Evolutionary conservation across 305 asterid genomes (phyloP).

Genomic region (Solanum hybrid): DNA sequence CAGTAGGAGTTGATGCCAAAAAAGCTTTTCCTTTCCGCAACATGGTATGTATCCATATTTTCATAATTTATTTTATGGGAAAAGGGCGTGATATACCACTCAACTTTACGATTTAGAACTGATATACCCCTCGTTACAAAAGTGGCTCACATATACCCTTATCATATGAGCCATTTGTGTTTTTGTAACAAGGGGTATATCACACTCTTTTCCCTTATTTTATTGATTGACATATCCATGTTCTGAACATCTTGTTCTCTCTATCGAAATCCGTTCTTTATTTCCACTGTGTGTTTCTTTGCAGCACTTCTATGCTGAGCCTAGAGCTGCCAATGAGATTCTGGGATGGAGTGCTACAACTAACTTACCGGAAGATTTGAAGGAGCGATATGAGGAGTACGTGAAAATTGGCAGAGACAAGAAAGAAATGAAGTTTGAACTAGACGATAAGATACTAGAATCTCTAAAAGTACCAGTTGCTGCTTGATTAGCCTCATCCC

Average conservation of each 20-base stretch:
- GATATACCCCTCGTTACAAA: background rate
- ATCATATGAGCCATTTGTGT: background rate
- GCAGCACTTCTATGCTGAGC: conserved; percentile 95
- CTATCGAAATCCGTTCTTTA: background rate
- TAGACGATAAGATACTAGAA: conserved; percentile 83
- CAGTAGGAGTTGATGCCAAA: conserved; percentile 71
- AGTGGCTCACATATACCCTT: background rate
- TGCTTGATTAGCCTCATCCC: conserved; percentile 28
- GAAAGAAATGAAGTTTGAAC: conserved; percentile 62
- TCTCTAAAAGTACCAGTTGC: conserved; percentile 69
- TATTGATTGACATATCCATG: background rate
- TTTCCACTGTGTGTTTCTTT: conserved; percentile 5
- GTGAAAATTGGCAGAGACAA: conserved; percentile 92
- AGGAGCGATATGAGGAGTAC: conserved; percentile 72
- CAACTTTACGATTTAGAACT: background rate
- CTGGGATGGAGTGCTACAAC: conserved; percentile 79
- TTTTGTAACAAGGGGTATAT: background rate
- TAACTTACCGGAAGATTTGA: conserved; percentile 67
- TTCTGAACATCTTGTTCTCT: background rate
- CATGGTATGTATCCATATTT: conserved; percentile 44
- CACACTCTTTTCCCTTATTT: background rate
- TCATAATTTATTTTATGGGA: background rate
- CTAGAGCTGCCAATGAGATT: conserved; percentile 85
- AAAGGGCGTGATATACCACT: background rate
- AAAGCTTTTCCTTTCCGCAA: conserved; percentile 95